Conservation (phyloP, 148 eudicot genomes). For the Vaccinium vitisidaea region DNA sequence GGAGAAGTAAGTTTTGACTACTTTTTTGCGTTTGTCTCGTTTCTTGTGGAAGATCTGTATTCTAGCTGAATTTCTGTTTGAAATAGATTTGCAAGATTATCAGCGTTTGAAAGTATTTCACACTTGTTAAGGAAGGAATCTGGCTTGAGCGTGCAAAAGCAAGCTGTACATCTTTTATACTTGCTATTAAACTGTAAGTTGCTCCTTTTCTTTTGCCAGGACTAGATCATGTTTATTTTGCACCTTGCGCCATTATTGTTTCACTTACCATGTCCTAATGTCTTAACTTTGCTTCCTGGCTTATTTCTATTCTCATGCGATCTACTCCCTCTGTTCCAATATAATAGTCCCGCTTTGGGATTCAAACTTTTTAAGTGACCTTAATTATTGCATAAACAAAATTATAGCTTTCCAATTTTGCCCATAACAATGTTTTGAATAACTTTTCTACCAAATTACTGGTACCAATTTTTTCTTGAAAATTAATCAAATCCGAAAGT, state of each 20-base stretch:
- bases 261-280: not conserved
- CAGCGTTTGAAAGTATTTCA: slow-evolving; percentile 54
- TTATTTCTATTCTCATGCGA: not conserved
- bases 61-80: slow-evolving; percentile 21
- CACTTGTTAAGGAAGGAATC: slow-evolving; percentile 60
- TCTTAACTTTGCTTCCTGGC: slow-evolving; percentile 4
- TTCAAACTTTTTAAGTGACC: too few relatives aligned
- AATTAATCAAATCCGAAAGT: too few relatives aligned
- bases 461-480: too few relatives aligned
- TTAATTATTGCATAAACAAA: too few relatives aligned
- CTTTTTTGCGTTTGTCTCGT: slow-evolving; percentile 5
- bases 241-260: not conserved
- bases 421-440: too few relatives aligned
- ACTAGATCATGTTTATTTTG: not conserved
- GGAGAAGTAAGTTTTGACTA: slow-evolving; percentile 52
- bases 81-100: slow-evolving; percentile 55
- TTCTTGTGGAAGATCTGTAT: slow-evolving; percentile 9
- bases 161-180: slow-evolving; percentile 66
- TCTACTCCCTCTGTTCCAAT: not conserved
- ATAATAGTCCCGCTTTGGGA: too few relatives aligned
- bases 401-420: too few relatives aligned
- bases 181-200: slow-evolving; percentile 83
- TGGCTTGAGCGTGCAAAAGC: slow-evolving; percentile 61
- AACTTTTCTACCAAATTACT: too few relatives aligned
- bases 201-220: not conserved